Conservation (phyloP, 306 rosid species). For the Prosopis cineraria region DNA sequence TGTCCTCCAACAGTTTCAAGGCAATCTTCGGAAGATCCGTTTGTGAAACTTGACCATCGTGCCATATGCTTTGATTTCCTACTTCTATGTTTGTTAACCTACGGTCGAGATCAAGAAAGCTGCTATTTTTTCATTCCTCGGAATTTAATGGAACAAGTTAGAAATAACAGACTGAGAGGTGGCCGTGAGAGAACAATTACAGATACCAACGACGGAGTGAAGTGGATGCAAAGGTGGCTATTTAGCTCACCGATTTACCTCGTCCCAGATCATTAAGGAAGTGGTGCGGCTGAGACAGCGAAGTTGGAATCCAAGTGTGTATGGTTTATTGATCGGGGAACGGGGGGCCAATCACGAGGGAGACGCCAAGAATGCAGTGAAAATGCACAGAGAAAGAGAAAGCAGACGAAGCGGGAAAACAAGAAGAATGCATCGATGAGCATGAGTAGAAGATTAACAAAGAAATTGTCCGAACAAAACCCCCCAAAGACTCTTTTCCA, state of each 20-base stretch:
- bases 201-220: slow-evolving; percentile 16
- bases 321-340: neutral
- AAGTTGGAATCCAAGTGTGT: neutral
- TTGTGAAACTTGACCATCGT: slow-evolving; percentile 54
- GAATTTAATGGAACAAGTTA: neutral
- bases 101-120: neutral
- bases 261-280: slow-evolving; percentile 29
- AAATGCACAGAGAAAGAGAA: neutral
- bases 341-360: neutral
- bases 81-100: neutral
- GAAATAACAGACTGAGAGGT: neutral
- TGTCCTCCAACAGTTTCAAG: slow-evolving; percentile 38
- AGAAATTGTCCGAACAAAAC: neutral
- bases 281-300: slow-evolving; percentile 1
- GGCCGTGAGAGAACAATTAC: slow-evolving; percentile 20
- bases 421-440: neutral
- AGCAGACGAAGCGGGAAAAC: neutral
- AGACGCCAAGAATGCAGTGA: neutral
- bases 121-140: neutral
- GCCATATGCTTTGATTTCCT: slow-evolving; percentile 64
- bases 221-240: slow-evolving; percentile 13
- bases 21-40: slow-evolving; percentile 58
- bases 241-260: slow-evolving; percentile 42
- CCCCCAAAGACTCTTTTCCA: neutral
- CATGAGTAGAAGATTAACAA: neutral